These are phyloP conservation scores for Epichloe elymi DNA, from an alignment of 2,329 filamentous ascomycete genomes.

Conservation along the genomic window DNA sequence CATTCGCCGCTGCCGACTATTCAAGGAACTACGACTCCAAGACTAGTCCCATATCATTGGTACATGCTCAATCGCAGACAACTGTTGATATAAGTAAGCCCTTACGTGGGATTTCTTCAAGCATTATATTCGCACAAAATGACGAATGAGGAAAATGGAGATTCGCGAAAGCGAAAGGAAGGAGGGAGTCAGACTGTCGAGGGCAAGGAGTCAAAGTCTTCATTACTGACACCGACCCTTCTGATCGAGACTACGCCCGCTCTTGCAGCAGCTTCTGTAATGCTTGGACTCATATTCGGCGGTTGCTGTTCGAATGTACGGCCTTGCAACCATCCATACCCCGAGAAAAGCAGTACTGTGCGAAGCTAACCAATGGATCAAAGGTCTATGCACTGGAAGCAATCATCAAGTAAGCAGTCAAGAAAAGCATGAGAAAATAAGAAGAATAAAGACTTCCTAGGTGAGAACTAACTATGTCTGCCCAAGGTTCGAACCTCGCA, in stretches of 20 bases:
- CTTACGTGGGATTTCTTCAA: not conserved
- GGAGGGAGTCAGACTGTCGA: not conserved
- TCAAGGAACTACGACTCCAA: too few species aligned
- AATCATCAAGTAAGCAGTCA: conserved; percentile 67
- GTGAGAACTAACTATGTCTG: not conserved
- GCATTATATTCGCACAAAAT: not conserved
- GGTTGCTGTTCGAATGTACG: conserved; percentile 88
- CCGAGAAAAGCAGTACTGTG: not conserved
- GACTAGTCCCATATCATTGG: not conserved
- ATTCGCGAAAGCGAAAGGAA: conserved; percentile 2
- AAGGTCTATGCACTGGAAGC: conserved; percentile 93
- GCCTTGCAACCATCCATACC: not conserved
- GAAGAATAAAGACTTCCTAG: not conserved
- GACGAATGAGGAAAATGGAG: not conserved
- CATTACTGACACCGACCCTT: not conserved
- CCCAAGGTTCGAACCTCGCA: conserved; percentile 64
- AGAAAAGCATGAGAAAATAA: not conserved
- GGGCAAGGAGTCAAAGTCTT: not conserved
- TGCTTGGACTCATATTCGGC: conserved; percentile 82
- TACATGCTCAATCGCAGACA: not conserved
- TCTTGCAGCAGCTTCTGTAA: conserved; percentile 45
- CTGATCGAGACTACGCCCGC: conserved; percentile 9
- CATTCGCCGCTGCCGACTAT: too few species aligned
- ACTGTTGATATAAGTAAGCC: too few species aligned
- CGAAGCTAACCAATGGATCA: conserved; percentile 10